phyloP scores from a whole-genome alignment of 306 rosid species.

The Ceratonia siliqua region DNA sequence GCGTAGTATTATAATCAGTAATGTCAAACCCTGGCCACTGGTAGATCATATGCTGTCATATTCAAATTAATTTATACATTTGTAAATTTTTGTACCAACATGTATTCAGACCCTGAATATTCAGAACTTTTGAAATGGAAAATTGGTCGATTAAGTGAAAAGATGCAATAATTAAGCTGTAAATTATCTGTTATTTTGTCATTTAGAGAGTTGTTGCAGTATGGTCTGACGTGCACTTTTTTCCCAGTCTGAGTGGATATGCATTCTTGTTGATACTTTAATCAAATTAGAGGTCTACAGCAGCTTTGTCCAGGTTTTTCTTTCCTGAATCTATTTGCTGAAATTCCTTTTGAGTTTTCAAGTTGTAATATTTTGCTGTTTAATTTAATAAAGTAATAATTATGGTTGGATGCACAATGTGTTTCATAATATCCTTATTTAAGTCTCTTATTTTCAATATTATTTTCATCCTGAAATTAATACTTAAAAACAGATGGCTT shows the following conservation, averaged over 20 bases:
- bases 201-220: background rate
- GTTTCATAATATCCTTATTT: background rate
- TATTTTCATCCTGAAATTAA: background rate
- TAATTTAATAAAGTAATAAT: slow-evolving; percentile 14
- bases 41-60: background rate
- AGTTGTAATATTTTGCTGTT: background rate
- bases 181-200: slow-evolving; percentile 16
- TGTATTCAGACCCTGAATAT: background rate
- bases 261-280: slow-evolving; percentile 52
- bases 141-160: slow-evolving; percentile 11
- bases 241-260: slow-evolving; percentile 61
- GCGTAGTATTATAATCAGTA: background rate
- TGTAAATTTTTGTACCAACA: background rate
- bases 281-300: slow-evolving; percentile 64
- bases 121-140: slow-evolving; percentile 5
- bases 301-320: slow-evolving; percentile 62
- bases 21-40: background rate
- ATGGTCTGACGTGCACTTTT: slow-evolving; percentile 24
- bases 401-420: background rate
- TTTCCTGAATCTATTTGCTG: background rate
- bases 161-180: slow-evolving; percentile 1
- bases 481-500: slow-evolving; percentile 10
- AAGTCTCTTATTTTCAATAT: background rate
- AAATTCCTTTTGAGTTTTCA: background rate
- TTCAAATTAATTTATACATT: background rate